Percentiles rank a stretch among this genome's conserved stretches.
Conservation (phyloP, 1,284 basidiomycete species). For the Rhodotorula sp. region DNA sequence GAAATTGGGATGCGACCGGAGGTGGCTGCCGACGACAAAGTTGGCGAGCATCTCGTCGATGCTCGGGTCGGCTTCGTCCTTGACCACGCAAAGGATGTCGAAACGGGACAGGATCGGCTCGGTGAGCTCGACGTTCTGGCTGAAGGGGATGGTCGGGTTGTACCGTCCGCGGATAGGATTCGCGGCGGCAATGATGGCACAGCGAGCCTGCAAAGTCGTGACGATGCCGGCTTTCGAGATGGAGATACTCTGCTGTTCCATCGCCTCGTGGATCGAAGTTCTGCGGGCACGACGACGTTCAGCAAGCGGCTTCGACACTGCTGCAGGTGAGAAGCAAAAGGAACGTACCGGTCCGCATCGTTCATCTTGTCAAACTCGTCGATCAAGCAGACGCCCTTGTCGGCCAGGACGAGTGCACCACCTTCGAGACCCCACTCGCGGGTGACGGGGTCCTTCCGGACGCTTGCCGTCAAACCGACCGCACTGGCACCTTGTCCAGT, state of each 20-base stretch:
- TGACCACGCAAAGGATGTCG: constrained; percentile 96
- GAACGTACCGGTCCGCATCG: constrained; percentile 61
- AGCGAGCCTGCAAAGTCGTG: constrained; percentile 92
- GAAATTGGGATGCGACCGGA: constrained; percentile 91
- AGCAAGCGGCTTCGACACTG: neutral
- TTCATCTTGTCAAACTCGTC: constrained; percentile 99
- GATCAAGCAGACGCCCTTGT: constrained; percentile 98
- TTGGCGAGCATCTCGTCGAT: constrained; percentile 94
- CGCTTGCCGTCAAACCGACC: constrained; percentile 96
- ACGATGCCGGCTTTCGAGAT: constrained; percentile 99
- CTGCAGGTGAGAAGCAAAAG: neutral
- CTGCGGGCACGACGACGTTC: constrained; percentile 49
- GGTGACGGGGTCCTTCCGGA: constrained; percentile 95
- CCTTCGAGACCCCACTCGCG: constrained; percentile 99
- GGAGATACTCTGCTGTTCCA: constrained; percentile 99
- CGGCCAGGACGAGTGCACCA: constrained; percentile 92
- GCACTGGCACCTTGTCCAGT: constrained; percentile 97
- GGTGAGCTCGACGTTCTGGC: constrained; percentile 97
- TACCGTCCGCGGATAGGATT: constrained; percentile 95
- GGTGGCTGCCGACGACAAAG: constrained; percentile 94
- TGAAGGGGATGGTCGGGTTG: constrained; percentile 96
- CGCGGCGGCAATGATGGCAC: constrained; percentile 94
- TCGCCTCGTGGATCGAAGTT: constrained; percentile 98
- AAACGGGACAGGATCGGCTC: constrained; percentile 99
- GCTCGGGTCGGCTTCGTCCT: constrained; percentile 94